Evolutionary conservation across 176 grass and related monocot genomes (phyloP).

Genomic region (Poa annua): DNA sequence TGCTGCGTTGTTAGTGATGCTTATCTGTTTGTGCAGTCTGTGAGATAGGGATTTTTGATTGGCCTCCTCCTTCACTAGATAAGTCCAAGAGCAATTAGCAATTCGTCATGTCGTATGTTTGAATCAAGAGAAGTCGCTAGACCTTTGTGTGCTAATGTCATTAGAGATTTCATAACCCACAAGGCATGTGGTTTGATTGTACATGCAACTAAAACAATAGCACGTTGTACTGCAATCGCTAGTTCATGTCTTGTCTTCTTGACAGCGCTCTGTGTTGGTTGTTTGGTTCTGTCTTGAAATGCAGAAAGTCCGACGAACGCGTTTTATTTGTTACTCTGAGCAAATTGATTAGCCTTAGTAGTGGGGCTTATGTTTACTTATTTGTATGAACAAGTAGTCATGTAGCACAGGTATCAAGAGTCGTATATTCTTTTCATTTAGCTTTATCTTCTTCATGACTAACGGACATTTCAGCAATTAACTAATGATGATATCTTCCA

Average conservation of each 20-base stretch:
- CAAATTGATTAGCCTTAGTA: neutral
- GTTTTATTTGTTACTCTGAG: neutral
- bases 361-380: neutral
- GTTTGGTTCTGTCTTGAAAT: neutral
- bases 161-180: neutral
- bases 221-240: neutral
- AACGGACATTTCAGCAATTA: neutral
- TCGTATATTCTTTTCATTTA: neutral
- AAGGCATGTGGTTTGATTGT: neutral
- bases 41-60: neutral
- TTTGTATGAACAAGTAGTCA: neutral
- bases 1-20: neutral
- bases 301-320: neutral
- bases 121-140: neutral
- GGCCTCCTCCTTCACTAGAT: neutral
- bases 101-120: neutral
- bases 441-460: neutral
- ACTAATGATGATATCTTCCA: slow-evolving; percentile 33
- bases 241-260: neutral
- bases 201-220: neutral
- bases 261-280: neutral
- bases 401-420: neutral
- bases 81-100: neutral
- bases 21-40: neutral
- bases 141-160: neutral